phyloP scores from a whole-genome alignment of 2,329 filamentous ascomycete genomes.

The Exophiala mesophila region DNA sequence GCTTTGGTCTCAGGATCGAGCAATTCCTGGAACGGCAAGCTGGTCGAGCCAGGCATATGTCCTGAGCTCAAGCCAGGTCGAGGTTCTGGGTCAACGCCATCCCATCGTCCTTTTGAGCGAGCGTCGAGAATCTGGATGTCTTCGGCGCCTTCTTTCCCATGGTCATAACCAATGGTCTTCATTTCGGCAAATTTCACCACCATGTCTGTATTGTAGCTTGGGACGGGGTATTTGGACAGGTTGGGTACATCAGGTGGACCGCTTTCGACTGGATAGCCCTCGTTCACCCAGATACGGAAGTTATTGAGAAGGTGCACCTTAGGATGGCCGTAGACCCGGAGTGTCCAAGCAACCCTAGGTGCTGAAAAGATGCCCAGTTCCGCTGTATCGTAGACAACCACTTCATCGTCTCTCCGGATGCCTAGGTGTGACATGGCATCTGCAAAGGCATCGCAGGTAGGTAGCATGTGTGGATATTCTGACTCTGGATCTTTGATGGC shows the following conservation, averaged over 20 bases:
- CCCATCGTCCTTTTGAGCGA: conserved; percentile 71
- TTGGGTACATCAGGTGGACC: conserved; percentile 46
- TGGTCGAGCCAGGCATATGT: conserved; percentile 85
- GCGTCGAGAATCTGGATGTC: conserved; percentile 88
- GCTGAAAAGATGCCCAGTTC: conserved; percentile 93
- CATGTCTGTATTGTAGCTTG: conserved; percentile 57
- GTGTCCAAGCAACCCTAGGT: conserved; percentile 88
- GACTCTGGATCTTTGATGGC: conserved; percentile 81
- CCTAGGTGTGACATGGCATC: conserved; percentile 84
- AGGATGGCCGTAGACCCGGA: conserved; percentile 82
- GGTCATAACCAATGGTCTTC: conserved; percentile 67
- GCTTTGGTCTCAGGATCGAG: conserved; percentile 80
- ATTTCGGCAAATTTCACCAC: conserved; percentile 81
- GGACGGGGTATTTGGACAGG: conserved; percentile 42
- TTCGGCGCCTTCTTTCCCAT: conserved; percentile 76
- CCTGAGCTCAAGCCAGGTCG: conserved; percentile 80
- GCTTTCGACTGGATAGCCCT: conserved; percentile 76
- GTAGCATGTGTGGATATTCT: conserved; percentile 95
- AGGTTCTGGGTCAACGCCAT: conserved; percentile 78
- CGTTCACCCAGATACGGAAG: conserved; percentile 86
- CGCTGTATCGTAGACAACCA: conserved; percentile 90
- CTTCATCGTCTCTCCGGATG: conserved; percentile 77
- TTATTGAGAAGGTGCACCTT: conserved; percentile 92
- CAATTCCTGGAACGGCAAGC: conserved; percentile 71
- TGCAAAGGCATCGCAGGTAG: conserved; percentile 72